Percentiles rank a stretch among this genome's conserved stretches.
Conservation (phyloP, 441 rosid species). For the Erodium trifolium region DNA sequence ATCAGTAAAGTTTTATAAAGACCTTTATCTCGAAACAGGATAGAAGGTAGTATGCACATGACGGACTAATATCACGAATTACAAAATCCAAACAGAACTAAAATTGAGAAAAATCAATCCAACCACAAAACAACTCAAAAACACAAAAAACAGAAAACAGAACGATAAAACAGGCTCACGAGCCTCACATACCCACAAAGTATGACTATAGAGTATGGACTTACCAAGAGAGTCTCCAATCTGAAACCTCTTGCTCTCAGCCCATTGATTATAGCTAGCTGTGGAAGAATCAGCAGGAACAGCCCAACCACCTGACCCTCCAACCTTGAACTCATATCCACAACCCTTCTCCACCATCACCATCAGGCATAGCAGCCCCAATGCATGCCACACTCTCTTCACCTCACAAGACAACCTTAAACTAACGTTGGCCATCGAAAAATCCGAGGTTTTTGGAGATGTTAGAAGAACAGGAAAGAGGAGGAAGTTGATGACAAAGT, state of each 20-base stretch:
- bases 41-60: too few relatives aligned
- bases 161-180: too few relatives aligned
- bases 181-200: too few relatives aligned
- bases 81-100: too few relatives aligned
- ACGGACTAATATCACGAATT: too few relatives aligned
- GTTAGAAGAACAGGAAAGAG: too few relatives aligned
- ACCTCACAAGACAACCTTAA: conserved; percentile 16
- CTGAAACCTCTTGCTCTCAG: conserved; percentile 62
- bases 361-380: conserved; percentile 41
- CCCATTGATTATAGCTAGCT: conserved; percentile 53
- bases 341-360: conserved; percentile 29
- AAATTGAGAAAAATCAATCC: too few relatives aligned
- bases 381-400: conserved; percentile 19
- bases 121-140: too few relatives aligned
- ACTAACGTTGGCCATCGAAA: conserved; percentile 26
- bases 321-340: conserved; percentile 51
- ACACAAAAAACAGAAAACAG: too few relatives aligned
- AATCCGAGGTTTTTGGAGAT: background rate
- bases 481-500: conserved; percentile 18
- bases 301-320: conserved; percentile 55
- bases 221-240: conserved; percentile 67
- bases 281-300: conserved; percentile 31
- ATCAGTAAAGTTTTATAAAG: too few relatives aligned
- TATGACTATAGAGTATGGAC: background rate
- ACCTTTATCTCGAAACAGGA: too few relatives aligned